Conservation (phyloP, 495 filamentous ascomycete species). For the Trichocladium antarcticum region DNA sequence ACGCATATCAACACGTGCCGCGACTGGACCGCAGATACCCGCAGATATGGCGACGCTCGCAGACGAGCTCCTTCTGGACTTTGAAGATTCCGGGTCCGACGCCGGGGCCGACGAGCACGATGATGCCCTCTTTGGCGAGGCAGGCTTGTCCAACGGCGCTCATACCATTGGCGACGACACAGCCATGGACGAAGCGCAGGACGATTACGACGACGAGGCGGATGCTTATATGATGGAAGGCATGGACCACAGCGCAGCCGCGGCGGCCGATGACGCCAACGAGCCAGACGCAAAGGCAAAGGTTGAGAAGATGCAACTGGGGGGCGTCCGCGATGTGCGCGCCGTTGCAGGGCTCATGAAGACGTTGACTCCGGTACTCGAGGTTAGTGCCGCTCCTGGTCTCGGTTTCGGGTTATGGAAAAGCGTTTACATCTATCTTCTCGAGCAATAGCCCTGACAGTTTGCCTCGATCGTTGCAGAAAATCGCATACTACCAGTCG, state of each 20-base stretch:
- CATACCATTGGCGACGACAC: conserved; percentile 18
- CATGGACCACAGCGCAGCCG: conserved; percentile 26
- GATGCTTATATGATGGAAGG: conserved; percentile 43
- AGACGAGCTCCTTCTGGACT: conserved; percentile 80
- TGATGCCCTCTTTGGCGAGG: conserved; percentile 30
- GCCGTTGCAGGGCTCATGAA: conserved; percentile 67
- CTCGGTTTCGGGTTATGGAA: conserved; percentile 11
- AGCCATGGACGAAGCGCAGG: conserved; percentile 20
- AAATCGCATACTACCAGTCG: conserved; percentile 64
- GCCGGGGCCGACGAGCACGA: conserved; percentile 45
- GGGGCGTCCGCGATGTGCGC: conserved; percentile 58
- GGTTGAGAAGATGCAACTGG: conserved; percentile 69
- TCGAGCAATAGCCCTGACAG: conserved; percentile 48
- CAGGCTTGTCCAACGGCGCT: conserved; percentile 11
- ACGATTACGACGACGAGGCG: conserved; percentile 36
- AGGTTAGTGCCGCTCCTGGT: conserved; percentile 49
- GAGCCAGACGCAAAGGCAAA: conserved; percentile 50
- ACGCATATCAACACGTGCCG: neutral
- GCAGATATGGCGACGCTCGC: conserved; percentile 61
- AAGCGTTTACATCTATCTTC: conserved; percentile 40
- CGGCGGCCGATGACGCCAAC: conserved; percentile 45
- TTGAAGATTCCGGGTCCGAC: conserved; percentile 63
- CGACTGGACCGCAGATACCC: neutral
- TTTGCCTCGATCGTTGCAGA: conserved; percentile 44
- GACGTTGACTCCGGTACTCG: conserved; percentile 60